Percentiles rank a stretch among this genome's conserved stretches.
These are phyloP conservation scores for Calonectria fujianensis DNA, from an alignment of 2,329 filamentous ascomycete genomes.

Conservation along the genomic window DNA sequence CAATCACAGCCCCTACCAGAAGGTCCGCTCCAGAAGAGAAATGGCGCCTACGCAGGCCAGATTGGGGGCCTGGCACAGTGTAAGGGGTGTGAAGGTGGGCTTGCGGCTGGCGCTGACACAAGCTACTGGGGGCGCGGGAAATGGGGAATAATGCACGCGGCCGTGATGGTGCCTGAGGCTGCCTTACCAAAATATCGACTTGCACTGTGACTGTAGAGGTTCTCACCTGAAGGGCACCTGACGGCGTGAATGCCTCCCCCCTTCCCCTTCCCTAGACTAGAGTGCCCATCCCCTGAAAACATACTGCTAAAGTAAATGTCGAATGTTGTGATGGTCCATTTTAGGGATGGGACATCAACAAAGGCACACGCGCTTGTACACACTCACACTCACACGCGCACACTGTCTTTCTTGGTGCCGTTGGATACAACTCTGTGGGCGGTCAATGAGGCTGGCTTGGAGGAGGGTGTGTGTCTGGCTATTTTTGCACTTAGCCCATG, in stretches of 20 bases:
- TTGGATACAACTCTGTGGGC: conserved; percentile 24
- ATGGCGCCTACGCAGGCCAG: conserved; percentile 51
- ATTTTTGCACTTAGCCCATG: conserved; percentile 22
- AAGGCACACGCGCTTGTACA: conserved; percentile 37
- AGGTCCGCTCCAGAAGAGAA: conserved; percentile 41
- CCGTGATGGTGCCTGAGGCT: conserved; percentile 50
- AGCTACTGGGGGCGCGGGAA: conserved; percentile 38
- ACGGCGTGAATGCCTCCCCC: conserved; percentile 37
- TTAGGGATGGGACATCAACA: conserved; percentile 43
- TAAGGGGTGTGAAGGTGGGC: conserved; percentile 47
- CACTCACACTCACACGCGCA: conserved; percentile 26
- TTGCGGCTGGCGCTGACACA: conserved; percentile 43
- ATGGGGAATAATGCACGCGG: conserved; percentile 47
- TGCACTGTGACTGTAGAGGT: conserved; percentile 34
- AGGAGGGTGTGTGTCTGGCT: conserved; percentile 16
- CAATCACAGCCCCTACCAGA: conserved; percentile 47
- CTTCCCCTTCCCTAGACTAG: conserved; percentile 35
- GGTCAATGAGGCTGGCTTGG: conserved; percentile 19
- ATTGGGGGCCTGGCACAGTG: conserved; percentile 33
- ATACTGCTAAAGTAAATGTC: conserved; percentile 40
- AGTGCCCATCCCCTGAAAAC: conserved; percentile 43
- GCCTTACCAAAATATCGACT: conserved; percentile 10
- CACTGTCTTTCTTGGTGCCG: conserved; percentile 9
- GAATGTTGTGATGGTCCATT: conserved; percentile 49
- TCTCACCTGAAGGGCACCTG: conserved; percentile 51